These are phyloP conservation scores for Hygrocybe coccinea DNA, from an alignment of 768 basidiomycete species.

Conservation along the genomic window DNA sequence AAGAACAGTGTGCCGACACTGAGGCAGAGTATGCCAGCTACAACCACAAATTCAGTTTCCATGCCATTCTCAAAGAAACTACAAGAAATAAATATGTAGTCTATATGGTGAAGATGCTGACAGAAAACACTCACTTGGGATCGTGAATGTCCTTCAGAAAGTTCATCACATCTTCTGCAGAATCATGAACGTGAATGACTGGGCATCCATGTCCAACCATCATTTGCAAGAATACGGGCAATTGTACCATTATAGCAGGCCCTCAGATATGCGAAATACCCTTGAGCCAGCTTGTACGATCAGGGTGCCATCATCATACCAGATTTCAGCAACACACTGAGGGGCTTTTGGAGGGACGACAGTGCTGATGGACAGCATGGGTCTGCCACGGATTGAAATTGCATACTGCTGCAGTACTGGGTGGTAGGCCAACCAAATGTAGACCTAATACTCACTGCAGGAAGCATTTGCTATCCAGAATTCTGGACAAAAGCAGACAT, in stretches of 20 bases:
- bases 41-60: slow-evolving; percentile 23
- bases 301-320: slow-evolving; percentile 9
- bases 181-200: slow-evolving; percentile 1
- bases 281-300: background rate
- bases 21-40: slow-evolving; percentile 35
- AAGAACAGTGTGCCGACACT: slow-evolving; percentile 28
- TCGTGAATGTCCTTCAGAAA: slow-evolving; percentile 6
- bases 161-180: slow-evolving; percentile 2
- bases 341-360: background rate
- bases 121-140: background rate
- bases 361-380: background rate
- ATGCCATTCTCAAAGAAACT: slow-evolving; percentile 3
- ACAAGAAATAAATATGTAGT: background rate
- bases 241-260: slow-evolving; percentile 1
- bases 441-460: slow-evolving; percentile 9
- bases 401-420: too few relatives aligned
- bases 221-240: background rate
- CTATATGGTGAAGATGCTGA: background rate
- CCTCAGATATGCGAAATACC: background rate
- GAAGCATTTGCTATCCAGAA: slow-evolving; percentile 15
- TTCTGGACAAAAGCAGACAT: too few relatives aligned
- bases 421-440: slow-evolving; percentile 16
- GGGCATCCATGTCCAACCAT: background rate
- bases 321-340: background rate
- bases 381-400: background rate